Percentiles rank a stretch among this genome's conserved stretches.
phyloP scores from a whole-genome alignment of 306 rosid genomes.

The Dalbergia oliveri region DNA sequence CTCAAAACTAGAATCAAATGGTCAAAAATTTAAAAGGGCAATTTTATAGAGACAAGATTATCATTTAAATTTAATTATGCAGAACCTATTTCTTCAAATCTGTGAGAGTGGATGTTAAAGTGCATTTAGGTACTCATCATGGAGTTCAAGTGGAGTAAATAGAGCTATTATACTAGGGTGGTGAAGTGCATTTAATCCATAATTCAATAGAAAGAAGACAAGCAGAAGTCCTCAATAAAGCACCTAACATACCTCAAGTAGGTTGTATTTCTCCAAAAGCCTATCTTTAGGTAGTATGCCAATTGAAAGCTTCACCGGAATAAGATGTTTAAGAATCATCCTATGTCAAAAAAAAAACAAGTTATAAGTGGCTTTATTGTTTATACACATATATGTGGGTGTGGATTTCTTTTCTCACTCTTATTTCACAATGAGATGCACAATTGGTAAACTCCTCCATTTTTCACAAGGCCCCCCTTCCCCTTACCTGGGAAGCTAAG shows the following conservation, averaged over 20 bases:
- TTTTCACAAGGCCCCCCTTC: slow-evolving; percentile 17
- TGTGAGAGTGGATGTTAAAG: too few species aligned
- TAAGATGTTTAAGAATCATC: slow-evolving; percentile 92
- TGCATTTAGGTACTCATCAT: too few species aligned
- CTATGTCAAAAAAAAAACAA: slow-evolving; percentile 57
- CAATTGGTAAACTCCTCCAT: neutral
- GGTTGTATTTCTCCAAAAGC: slow-evolving; percentile 79
- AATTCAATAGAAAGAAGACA: slow-evolving; percentile 6
- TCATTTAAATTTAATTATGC: too few species aligned
- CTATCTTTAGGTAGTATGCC: slow-evolving; percentile 85
- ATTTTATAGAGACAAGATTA: too few species aligned
- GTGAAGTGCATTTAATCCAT: neutral
- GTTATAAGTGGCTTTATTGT: neutral
- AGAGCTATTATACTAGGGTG: neutral
- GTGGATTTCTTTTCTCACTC: slow-evolving; percentile 24
- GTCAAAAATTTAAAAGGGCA: too few species aligned
- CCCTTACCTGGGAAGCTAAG: slow-evolving; percentile 12
- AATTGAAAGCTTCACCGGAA: slow-evolving; percentile 97
- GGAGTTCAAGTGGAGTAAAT: too few species aligned
- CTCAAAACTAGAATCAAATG: too few species aligned
- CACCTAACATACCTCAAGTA: slow-evolving; percentile 72
- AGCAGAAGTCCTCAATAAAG: slow-evolving; percentile 13
- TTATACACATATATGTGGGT: too few species aligned
- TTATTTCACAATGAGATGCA: slow-evolving; percentile 22
- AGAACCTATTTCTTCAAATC: too few species aligned